Base-by-base conservation (phyloP, 2,329 filamentous ascomycete genomes). In the Aspergillus sp. region DNA sequence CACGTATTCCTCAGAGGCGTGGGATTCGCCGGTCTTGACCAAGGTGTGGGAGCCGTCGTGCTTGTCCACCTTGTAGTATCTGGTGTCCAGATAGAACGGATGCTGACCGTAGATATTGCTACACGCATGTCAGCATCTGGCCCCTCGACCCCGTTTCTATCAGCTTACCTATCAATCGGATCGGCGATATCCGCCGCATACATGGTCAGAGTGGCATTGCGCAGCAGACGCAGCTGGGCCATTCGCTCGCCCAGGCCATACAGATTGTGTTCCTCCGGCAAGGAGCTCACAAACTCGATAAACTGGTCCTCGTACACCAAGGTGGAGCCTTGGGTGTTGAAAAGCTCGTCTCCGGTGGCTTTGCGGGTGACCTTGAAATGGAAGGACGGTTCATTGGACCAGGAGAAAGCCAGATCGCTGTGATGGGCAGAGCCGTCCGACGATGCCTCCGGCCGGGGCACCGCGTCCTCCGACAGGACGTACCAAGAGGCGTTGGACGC, bases 301-400 rank as follows among this genome's bases (percentile, higher is more conserved):
- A 90, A 92, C 62, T 92, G 88, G 59, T 91, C 81, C 64, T 91
- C 87, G 62, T 84, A 92, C 0, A 92, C 82, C 13, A 92, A 71
- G 10, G 82, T 79, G 2, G 77, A 82, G 4, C 84, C 85, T 16
- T 76, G 71, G 0, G 88, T 91, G 10, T 82, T 81, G 65, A 91
- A 91, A 0, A 92, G 71, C 0, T 84, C 77, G 64, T 91, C 87
- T 0, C 82, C 84, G 69, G 66, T 85, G 47, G 71, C 87, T 69
- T 70, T 78, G 54, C 74, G 86, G 56, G 72, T 81, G 59, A 81
- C 78, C 67, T 70, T 80, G 69, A 78, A 84, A 54, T 70, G 78
- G 66, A 86, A 86, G 0, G 76, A 78, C 1, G 82, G 81, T 6
- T 81, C 74, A 58, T 85, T 83, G 40, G 73, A 76, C 81, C 80